Conservation (phyloP, 2,329 filamentous ascomycete genomes). For the Aspergillus piperis region DNA sequence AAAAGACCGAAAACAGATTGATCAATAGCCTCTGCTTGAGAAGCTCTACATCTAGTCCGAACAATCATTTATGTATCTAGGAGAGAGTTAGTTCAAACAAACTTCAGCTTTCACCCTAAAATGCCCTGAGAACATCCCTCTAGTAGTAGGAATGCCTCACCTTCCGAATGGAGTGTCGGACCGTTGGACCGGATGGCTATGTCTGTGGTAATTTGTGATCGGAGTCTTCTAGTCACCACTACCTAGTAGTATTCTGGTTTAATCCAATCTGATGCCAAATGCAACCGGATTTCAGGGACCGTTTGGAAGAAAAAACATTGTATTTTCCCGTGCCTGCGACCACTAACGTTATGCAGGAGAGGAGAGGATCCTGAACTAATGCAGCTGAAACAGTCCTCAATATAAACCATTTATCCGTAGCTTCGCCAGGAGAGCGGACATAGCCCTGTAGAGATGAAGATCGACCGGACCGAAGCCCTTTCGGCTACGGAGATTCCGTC, state of each 20-base stretch:
- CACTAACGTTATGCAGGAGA: background rate
- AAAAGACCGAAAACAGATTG: background rate
- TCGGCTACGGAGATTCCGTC: slow-evolving; percentile 19
- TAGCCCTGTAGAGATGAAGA: slow-evolving; percentile 12
- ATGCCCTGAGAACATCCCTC: background rate
- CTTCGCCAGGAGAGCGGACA: background rate
- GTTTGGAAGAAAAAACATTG: too few species aligned
- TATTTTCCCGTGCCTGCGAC: background rate
- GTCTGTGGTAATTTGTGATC: background rate
- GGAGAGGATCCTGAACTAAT: background rate
- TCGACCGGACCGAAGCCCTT: slow-evolving; percentile 15
- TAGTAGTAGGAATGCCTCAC: too few species aligned
- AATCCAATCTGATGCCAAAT: too few species aligned
- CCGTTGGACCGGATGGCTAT: slow-evolving; percentile 9
- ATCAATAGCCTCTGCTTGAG: background rate
- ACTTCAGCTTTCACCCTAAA: background rate
- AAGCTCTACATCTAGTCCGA: background rate
- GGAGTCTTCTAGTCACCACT: background rate
- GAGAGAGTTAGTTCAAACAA: background rate
- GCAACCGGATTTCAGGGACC: too few species aligned
- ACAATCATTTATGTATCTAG: background rate
- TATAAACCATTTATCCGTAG: background rate
- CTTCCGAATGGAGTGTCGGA: slow-evolving; percentile 10
- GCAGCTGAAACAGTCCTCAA: background rate
- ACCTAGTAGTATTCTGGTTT: background rate